Evolutionary conservation across 192 early-diverging fungal species (phyloP).

Genomic region (Coemansia sp.): DNA sequence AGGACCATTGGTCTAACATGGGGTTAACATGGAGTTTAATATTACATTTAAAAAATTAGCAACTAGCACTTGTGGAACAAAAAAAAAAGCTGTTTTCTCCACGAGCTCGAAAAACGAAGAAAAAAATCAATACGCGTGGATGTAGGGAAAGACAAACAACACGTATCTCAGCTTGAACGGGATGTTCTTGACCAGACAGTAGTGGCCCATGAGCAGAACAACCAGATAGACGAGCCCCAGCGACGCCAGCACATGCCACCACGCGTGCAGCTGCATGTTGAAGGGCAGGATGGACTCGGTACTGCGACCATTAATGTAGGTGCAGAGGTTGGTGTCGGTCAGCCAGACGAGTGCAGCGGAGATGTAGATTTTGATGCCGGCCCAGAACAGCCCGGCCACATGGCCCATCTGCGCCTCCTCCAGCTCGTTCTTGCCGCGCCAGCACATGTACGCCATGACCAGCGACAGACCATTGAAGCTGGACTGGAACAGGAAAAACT

Average conservation of each 20-base stretch:
- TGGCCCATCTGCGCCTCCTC: conserved; percentile 30
- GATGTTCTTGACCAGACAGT: conserved; percentile 37
- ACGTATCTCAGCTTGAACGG: conserved; percentile 36
- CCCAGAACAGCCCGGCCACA: conserved; percentile 31
- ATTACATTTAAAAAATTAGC: neutral
- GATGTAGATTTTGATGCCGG: conserved; percentile 31
- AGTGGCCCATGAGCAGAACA: conserved; percentile 55
- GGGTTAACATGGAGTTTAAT: neutral
- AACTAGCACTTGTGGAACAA: neutral
- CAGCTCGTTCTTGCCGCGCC: conserved; percentile 33
- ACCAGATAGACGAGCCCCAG: conserved; percentile 59
- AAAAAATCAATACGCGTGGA: conserved; percentile 20
- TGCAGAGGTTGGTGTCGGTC: conserved; percentile 48
- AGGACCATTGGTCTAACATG: too few species aligned
- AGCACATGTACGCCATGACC: conserved; percentile 37
- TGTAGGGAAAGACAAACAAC: conserved; percentile 34
- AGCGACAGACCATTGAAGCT: conserved; percentile 38
- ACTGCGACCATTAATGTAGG: conserved; percentile 43
- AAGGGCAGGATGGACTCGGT: conserved; percentile 46
- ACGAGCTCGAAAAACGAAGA: conserved; percentile 5
- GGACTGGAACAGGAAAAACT: conserved; percentile 47
- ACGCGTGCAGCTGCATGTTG: conserved; percentile 61
- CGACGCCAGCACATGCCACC: conserved; percentile 64
- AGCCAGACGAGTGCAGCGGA: conserved; percentile 37
- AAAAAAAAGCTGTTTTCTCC: neutral